phyloP scores from a whole-genome alignment of 2,329 filamentous ascomycete genomes.

The Pseudocercospora fijiensis region DNA sequence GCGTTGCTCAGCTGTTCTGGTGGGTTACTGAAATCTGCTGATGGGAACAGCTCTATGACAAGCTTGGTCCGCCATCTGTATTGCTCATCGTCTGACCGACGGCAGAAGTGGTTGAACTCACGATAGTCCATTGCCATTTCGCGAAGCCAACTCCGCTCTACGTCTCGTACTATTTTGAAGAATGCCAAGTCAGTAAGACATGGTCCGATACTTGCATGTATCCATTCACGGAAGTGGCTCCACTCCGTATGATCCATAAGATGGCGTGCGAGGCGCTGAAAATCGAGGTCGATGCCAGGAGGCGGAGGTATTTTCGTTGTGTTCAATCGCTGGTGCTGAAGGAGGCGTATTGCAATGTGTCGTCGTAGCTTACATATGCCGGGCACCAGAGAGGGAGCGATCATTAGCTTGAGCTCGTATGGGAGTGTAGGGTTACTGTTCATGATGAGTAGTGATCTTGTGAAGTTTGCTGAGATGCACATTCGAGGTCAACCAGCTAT shows the following conservation, averaged over 20 bases:
- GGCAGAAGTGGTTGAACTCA: not conserved
- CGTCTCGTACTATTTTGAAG: not conserved
- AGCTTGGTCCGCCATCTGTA: not conserved
- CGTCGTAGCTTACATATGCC: not conserved
- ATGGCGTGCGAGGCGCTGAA: not conserved
- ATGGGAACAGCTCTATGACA: not conserved
- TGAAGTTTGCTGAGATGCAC: not conserved
- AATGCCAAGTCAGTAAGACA: not conserved
- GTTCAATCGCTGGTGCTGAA: not conserved
- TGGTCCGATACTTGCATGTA: not conserved
- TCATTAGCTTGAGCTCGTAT: not conserved
- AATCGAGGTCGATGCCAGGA: not conserved
- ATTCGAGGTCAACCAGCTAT: not conserved
- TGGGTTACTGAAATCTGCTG: not conserved
- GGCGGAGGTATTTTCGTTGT: not conserved
- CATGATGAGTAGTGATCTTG: not conserved
- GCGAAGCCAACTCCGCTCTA: not conserved
- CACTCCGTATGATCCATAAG: not conserved
- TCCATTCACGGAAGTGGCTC: not conserved
- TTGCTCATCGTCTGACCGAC: not conserved
- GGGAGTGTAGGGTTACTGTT: not conserved
- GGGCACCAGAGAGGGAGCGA: not conserved
- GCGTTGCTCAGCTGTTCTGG: not conserved
- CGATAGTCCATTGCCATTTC: not conserved
- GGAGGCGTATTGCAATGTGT: not conserved